Evolutionary conservation across 495 filamentous ascomycete genomes (phyloP), one percentile per base, ranked within the genome.

Genomic region (Chaetomium tenue): DNA sequence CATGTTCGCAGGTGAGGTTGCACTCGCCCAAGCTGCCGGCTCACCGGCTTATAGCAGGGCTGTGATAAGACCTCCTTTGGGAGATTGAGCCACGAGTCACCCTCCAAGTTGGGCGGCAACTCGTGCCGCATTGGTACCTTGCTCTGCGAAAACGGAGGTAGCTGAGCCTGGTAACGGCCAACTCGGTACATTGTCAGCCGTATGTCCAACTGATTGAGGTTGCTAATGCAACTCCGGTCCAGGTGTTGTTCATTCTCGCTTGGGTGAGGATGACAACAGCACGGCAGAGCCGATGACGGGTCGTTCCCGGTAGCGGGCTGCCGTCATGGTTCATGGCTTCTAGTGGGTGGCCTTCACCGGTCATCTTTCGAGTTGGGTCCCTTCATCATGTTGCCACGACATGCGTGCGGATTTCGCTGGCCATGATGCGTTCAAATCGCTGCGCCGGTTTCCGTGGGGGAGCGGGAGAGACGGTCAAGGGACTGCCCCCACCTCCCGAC

Each of bases 21-120:
- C 23, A 61, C 37, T 20, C 33, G 18, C 39, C 51, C 61, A 48
- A 48, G 51, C 51, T 56, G 52, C 51, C 61, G 61, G 60, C 48
- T 62, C 60, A 62, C 60, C 60, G 60, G 18, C 12, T 42, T 54
- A 62, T 62, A 62, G 39, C 50, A 46, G 39, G 60, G 50, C 39
- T 62, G 60, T 54, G 4, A 23, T 56, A 63, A 33, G n/a, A 1
- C 26, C 20, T 37, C 11, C 44, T 55, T 37, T 48, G n/a, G 39
- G 51, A 28, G 16, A 25, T 33, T 48, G 40, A 13, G 20, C 5
- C 37, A 42, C 18, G 48, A 47, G 23, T 16, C n/a, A n/a, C 9
- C 25, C 44, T 50, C 25, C 58, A 28, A 22, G 22, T 44, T 28
- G 20, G 37, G 57, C 42, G 26, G 42, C 57, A 48, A 48, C 4